phyloP scores from a whole-genome alignment of 208 protist genomes.

The Phytomonas sp. region DNA sequence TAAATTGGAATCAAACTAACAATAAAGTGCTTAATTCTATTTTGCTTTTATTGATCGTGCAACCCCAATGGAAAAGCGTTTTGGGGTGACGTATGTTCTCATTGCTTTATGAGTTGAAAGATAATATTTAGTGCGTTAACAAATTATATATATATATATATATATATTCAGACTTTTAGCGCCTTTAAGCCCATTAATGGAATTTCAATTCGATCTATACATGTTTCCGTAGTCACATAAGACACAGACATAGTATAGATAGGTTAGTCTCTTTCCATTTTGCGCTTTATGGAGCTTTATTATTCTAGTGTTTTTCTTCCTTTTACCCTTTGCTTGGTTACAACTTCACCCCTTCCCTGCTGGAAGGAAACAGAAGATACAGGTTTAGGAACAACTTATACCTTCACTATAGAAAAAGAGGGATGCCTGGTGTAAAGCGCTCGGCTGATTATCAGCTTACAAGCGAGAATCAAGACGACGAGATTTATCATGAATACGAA shows the following conservation, averaged over 20 bases:
- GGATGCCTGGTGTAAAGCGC: constrained; percentile 22
- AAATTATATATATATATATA: not conserved
- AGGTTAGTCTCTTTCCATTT: constrained; percentile 5
- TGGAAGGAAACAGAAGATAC: not conserved
- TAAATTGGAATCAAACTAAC: not conserved
- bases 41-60: not conserved
- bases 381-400: not conserved
- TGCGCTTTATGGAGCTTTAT: constrained; percentile 8
- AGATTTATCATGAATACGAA: constrained; percentile 30
- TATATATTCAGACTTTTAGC: not conserved
- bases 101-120: not conserved
- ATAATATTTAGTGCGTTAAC: not conserved
- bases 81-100: not conserved
- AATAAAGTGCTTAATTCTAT: not conserved
- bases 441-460: constrained; percentile 24
- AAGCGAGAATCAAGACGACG: constrained; percentile 23
- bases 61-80: not conserved
- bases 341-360: not conserved
- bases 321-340: not conserved
- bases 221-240: not conserved
- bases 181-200: no score
- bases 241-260: not conserved
- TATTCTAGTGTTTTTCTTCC: not conserved
- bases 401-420: constrained; percentile 1
- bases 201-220: not conserved